These are phyloP conservation scores for Alternaria infectoria DNA, from an alignment of 2,329 filamentous ascomycete genomes.

Conservation along the genomic window DNA sequence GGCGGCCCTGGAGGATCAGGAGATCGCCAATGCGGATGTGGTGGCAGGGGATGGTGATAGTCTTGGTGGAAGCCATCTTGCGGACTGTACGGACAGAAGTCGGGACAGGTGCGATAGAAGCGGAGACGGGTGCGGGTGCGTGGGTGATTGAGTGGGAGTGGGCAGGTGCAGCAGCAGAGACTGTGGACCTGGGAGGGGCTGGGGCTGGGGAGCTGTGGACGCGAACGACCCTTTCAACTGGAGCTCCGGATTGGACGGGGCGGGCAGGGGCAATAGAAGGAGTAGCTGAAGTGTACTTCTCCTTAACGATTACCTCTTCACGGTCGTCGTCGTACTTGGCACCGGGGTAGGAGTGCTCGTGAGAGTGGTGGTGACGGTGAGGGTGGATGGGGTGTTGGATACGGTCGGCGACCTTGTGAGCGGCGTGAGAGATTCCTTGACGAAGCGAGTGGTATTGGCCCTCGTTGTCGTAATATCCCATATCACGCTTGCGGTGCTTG, in stretches of 20 bases:
- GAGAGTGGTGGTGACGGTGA: constrained; percentile 57
- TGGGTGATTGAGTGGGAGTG: constrained; percentile 60
- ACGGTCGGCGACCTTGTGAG: constrained; percentile 60
- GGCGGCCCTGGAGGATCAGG: constrained; percentile 97
- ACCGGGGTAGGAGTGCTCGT: constrained; percentile 45
- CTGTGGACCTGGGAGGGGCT: constrained; percentile 12
- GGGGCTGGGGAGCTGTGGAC: constrained; percentile 54
- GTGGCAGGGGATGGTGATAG: constrained; percentile 98
- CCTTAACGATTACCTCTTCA: constrained; percentile 58
- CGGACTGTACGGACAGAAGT: constrained; percentile 26
- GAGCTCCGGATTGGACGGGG: constrained; percentile 47
- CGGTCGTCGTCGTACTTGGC: constrained; percentile 43
- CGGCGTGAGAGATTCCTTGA: constrained; percentile 69
- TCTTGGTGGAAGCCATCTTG: constrained; percentile 71
- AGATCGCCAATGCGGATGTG: constrained; percentile 99
- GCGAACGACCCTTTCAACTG: constrained; percentile 40
- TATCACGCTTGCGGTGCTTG: constrained; percentile 63
- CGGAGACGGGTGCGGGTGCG: constrained; percentile 11
- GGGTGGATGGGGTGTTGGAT: constrained; percentile 69
- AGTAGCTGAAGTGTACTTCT: constrained; percentile 49
- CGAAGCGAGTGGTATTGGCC: constrained; percentile 77
- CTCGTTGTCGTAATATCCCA: constrained; percentile 83
- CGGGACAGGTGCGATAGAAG: constrained; percentile 23
- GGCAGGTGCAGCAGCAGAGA: constrained; percentile 75
- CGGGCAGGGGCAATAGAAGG: constrained; percentile 35